Evolutionary conservation across 2,329 filamentous ascomycete genomes (phyloP), one percentile per base, ranked within the genome.

Genomic region (Colletotrichum shisoi): DNA sequence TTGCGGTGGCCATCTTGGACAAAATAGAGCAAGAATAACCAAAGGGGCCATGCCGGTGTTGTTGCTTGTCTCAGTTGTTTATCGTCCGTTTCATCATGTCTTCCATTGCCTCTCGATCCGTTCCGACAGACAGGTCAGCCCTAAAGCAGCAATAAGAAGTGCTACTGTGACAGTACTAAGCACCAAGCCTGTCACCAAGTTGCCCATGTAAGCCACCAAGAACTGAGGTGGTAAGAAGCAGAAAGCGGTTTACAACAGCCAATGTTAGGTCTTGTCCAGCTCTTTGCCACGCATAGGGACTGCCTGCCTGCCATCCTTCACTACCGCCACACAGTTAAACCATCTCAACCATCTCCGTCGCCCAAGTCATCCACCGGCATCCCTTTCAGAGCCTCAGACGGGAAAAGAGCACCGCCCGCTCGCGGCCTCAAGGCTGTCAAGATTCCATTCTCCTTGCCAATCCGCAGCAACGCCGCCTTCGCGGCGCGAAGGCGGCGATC

Each of bases 391-490:
- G 64, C 53, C 40, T 58, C 61, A 0, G 21, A 42, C 3, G 61
- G 54, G 9, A 63, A 63, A 2, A 15, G 1, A 9, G 9, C 7
- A 13, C 27, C 24, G 4, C 61, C 61, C 8, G 61, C 53, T 5
- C 54, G 54, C 4, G 61, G 62, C 53, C 24, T 64, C 9, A 80
- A 65, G 2, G 78, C 79, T 61, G 80, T 77, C 48, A 73, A 72
- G n/a, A 80, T 73, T 9, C 79, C 79, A 19, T 77, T 66, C 46
- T 79, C 77, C 11, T 69, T 73, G 5, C 77, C 79, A 40, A 80
- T 79, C 24, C 75, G 74, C 3, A 66, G 51, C 15, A 80, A 68
- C 4, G 73, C 71, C 34, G 49, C 49, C 31, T 71, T 68, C 11
- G 79, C 79, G 13, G n/a, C n/a, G n/a, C n/a, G n/a, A n/a, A n/a